A percentile compares a stretch with the other conserved stretches of the same genome.
Conservation (phyloP, 2,329 filamentous ascomycete genomes). For the Penicillium sclerotigenum region DNA sequence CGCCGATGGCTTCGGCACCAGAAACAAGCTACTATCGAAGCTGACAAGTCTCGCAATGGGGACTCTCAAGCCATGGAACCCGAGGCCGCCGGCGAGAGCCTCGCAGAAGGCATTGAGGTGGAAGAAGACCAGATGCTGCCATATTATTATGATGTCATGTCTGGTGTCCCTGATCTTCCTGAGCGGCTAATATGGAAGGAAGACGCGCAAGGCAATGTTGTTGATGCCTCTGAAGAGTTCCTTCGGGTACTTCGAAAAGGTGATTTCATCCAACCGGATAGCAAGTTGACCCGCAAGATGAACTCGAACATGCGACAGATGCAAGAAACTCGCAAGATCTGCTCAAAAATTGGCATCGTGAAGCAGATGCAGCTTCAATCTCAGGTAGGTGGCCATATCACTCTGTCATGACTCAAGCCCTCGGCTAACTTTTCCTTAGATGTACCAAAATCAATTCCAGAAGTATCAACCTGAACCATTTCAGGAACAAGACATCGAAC, state of each 20-base stretch:
- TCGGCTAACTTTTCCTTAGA: constrained; percentile 49
- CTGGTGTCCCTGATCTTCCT: constrained; percentile 78
- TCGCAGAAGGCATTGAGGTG: constrained; percentile 92
- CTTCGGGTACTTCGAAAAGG: constrained; percentile 72
- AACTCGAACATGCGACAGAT: constrained; percentile 91
- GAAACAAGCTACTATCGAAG: constrained; percentile 61
- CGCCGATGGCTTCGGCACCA: constrained; percentile 79
- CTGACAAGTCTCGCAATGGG: constrained; percentile 46
- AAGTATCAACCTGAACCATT: constrained; percentile 93
- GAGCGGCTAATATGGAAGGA: constrained; percentile 80
- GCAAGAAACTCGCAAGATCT: constrained; percentile 93
- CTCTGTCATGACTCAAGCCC: not conserved
- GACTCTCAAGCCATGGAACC: constrained; percentile 47
- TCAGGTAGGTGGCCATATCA: constrained; percentile 59
- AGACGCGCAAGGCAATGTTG: constrained; percentile 81
- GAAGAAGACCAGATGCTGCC: constrained; percentile 81
- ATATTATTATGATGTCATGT: constrained; percentile 90
- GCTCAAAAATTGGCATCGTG: constrained; percentile 93
- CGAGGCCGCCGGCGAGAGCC: constrained; percentile 63
- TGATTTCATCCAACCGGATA: constrained; percentile 70
- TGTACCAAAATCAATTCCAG: constrained; percentile 97
- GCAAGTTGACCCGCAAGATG: constrained; percentile 72
- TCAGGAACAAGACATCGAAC: constrained; percentile 76
- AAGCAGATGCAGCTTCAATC: constrained; percentile 99
- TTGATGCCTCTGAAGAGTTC: constrained; percentile 83